A percentile compares a stretch with the other conserved stretches of the same genome.
Evolutionary conservation across 2,329 filamentous ascomycete species (phyloP).

Genomic region (Nothopassalora personata): DNA sequence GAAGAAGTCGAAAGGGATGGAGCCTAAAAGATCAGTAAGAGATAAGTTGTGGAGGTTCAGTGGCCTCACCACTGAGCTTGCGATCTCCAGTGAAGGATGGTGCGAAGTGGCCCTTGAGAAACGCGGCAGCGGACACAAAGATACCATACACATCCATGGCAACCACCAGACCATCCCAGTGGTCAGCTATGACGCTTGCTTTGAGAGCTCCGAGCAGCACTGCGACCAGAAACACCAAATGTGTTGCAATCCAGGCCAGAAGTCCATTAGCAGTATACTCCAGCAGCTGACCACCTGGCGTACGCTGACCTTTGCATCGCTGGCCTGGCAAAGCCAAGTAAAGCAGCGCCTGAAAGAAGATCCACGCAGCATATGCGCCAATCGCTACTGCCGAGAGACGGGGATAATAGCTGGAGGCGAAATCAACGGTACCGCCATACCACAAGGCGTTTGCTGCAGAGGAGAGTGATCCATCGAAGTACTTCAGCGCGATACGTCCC

Average conservation of each 20-base stretch:
- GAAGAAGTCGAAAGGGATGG: constrained; percentile 18
- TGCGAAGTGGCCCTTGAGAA: constrained; percentile 14
- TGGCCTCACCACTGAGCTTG: constrained; percentile 10
- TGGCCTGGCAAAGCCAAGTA: neutral
- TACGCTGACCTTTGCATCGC: neutral
- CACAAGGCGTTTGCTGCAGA: neutral
- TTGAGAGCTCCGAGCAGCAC: constrained; percentile 10
- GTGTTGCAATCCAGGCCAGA: constrained; percentile 13
- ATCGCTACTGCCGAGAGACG: neutral
- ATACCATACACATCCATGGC: constrained; percentile 16
- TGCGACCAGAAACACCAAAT: constrained; percentile 11
- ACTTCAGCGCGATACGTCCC: neutral
- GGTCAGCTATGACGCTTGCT: constrained; percentile 11
- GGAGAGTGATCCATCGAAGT: neutral
- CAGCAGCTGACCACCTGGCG: constrained; percentile 1
- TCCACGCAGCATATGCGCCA: neutral
- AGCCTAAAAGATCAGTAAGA: neutral
- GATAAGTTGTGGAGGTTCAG: neutral
- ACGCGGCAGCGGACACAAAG: constrained; percentile 9
- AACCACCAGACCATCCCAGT: constrained; percentile 20
- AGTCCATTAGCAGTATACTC: constrained; percentile 8
- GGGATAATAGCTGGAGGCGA: neutral
- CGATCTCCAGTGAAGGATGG: constrained; percentile 15
- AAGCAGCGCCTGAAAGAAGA: neutral
- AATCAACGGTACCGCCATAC: neutral